These are phyloP conservation scores for Lignosus rhinocerotis DNA, from an alignment of 1,284 basidiomycete species.

Conservation along the genomic window DNA sequence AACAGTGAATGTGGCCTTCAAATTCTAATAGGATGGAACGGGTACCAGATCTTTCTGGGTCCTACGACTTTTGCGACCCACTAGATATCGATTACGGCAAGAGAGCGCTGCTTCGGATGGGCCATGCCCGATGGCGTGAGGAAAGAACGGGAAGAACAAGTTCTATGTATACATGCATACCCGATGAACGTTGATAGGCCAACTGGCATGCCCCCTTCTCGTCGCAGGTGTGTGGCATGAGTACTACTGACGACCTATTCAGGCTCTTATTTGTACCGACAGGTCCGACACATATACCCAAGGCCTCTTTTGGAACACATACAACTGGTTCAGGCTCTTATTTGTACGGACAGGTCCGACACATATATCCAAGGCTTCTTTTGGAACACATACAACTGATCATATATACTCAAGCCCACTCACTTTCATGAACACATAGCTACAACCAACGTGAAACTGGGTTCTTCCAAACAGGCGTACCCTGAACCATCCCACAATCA, in stretches of 20 bases:
- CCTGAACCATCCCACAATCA: constrained; percentile 43
- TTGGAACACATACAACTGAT: constrained; percentile 41
- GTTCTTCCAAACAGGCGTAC: constrained; percentile 55
- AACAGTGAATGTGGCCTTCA: background rate
- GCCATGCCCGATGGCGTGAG: constrained; percentile 60
- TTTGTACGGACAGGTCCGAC: constrained; percentile 38
- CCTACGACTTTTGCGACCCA: constrained; percentile 68
- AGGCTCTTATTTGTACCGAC: background rate
- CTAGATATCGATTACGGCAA: constrained; percentile 65
- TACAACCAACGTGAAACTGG: constrained; percentile 70
- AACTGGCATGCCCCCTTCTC: background rate
- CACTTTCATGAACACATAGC: constrained; percentile 35
- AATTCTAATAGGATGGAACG: background rate
- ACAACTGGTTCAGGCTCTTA: constrained; percentile 32
- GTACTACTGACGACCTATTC: background rate
- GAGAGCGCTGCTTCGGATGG: constrained; percentile 54
- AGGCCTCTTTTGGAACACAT: constrained; percentile 56
- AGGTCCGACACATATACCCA: constrained; percentile 22
- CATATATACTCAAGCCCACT: background rate
- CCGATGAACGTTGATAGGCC: background rate
- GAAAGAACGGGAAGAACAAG: constrained; percentile 46
- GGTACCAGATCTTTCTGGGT: constrained; percentile 24
- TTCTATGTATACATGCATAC: constrained; percentile 36
- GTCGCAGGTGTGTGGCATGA: background rate
- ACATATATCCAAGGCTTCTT: constrained; percentile 41